These are phyloP conservation scores for Oleoguttula mirabilis DNA, from an alignment of 495 filamentous ascomycete genomes.

Conservation along the genomic window DNA sequence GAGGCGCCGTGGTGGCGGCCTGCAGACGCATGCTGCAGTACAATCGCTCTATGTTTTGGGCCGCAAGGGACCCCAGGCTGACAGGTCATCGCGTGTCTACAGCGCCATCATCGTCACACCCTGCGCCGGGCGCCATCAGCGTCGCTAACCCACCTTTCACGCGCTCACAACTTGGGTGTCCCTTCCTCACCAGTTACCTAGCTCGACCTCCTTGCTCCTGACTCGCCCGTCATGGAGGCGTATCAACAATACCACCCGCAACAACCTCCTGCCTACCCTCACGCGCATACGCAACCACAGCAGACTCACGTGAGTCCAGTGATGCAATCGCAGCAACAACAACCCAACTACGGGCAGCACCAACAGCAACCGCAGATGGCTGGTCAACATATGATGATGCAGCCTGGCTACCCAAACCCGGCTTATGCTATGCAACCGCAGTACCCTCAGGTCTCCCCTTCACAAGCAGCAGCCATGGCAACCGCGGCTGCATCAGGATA, in stretches of 20 bases:
- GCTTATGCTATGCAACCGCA: constrained; percentile 45
- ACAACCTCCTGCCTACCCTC: constrained; percentile 16
- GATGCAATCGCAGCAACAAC: constrained; percentile 18
- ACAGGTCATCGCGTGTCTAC: constrained; percentile 8
- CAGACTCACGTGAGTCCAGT: constrained; percentile 19
- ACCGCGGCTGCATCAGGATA: constrained; percentile 57
- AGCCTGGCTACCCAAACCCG: constrained; percentile 40
- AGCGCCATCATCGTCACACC: constrained; percentile 1
- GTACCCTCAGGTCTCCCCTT: constrained; percentile 46
- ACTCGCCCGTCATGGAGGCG: constrained; percentile 13
- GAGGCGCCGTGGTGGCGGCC: constrained; percentile 3
- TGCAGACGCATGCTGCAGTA: background rate
- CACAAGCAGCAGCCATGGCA: constrained; percentile 57
- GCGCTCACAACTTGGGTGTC: background rate
- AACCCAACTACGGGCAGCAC: constrained; percentile 17
- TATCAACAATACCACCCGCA: constrained; percentile 18
- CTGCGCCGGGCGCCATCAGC: background rate
- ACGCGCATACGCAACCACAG: constrained; percentile 16
- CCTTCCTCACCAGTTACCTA: no score
- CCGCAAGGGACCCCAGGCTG: constrained; percentile 6
- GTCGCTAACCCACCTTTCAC: constrained; percentile 1
- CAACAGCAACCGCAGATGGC: constrained; percentile 25
- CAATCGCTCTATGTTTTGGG: constrained; percentile 3
- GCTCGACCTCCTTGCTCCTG: no score
- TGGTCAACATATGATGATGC: constrained; percentile 28